Evolutionary conservation across 2,329 filamentous ascomycete species (phyloP), one percentile per base, ranked within the genome.

Genomic region (Paecilomyces sp.): DNA sequence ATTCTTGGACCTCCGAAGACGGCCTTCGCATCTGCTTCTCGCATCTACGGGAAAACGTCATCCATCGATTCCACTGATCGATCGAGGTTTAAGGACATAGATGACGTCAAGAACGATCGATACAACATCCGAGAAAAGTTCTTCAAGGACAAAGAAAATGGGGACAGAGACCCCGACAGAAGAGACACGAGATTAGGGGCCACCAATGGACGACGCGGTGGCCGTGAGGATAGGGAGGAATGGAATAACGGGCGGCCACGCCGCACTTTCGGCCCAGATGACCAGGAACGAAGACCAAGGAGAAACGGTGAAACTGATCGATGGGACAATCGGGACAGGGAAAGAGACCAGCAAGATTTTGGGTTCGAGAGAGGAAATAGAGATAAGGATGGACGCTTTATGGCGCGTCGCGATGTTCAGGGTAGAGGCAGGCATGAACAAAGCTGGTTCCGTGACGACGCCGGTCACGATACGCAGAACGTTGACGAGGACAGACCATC

Each of bases 1-100:
- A 83, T 94, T 60, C 88, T 96, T 60, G 92, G 90, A 13, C 92
- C 92, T 22, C 90, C 92, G 1, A 90, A 90, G 73, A 90, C 86
- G 54, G 85, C 86, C 53, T 96, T 97, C 74, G 85, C 90, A 57
- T 95, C 92, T 1, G 84, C 88, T 24, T 90, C 89, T 60, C 82
- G 85, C 61, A 72, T 75, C 57, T 67, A 72, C 63, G 74, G 76
- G 36, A 83, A 83, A 70, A 18, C 41, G 8, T 67, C 70, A 33
- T 74, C 72, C 1, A 73, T 77, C 59, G 80, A 82, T 60, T 67
- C 74, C 55, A 72, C 74, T 24, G 79, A 81, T 60, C 74, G 77
- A 50, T 72, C 75, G 57, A 75, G 77, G 13, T 76, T 80, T 56
- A 83, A 85, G 56, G 77, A 77, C 30, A 82, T 87, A 30, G 86